Evolutionary conservation across 306 rosid species (phyloP).

Genomic region (Fragaria vesca): DNA sequence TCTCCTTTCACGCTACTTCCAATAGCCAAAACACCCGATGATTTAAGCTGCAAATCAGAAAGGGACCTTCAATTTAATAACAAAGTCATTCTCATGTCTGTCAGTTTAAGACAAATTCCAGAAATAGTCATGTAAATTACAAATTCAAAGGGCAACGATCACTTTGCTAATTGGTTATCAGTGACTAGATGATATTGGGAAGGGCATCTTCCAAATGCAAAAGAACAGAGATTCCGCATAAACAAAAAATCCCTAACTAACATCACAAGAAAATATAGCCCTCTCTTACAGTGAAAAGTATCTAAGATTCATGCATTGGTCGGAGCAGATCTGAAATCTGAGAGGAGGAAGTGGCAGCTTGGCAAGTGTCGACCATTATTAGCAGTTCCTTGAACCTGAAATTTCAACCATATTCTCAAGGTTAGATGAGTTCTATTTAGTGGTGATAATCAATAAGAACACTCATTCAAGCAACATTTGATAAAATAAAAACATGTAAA

Average conservation of each 20-base stretch:
- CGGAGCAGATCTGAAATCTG: no score
- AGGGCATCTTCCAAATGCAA: not conserved
- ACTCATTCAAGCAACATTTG: no score
- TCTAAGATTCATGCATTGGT: no score
- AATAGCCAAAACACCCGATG: constrained; percentile 72
- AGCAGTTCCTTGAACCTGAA: no score
- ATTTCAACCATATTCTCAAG: no score
- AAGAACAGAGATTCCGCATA: not conserved
- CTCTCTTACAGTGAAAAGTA: no score
- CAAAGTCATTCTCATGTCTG: constrained; percentile 12
- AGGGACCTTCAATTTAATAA: constrained; percentile 32
- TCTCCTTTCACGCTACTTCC: constrained; percentile 99
- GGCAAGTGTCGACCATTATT: no score
- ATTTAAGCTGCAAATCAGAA: constrained; percentile 75
- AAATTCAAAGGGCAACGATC: not conserved
- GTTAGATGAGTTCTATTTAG: no score
- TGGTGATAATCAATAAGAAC: no score
- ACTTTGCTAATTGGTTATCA: not conserved
- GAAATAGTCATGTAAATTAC: not conserved
- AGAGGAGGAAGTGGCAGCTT: no score
- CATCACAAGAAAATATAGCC: not conserved
- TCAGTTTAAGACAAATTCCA: constrained; percentile 2
- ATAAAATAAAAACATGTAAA: no score
- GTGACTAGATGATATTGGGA: not conserved
- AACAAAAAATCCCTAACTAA: not conserved